Evolutionary conservation across 129 eudicot genomes (phyloP), one percentile per base, ranked within the genome.

Genomic region (Chrysanthemum lavandulifolium): DNA sequence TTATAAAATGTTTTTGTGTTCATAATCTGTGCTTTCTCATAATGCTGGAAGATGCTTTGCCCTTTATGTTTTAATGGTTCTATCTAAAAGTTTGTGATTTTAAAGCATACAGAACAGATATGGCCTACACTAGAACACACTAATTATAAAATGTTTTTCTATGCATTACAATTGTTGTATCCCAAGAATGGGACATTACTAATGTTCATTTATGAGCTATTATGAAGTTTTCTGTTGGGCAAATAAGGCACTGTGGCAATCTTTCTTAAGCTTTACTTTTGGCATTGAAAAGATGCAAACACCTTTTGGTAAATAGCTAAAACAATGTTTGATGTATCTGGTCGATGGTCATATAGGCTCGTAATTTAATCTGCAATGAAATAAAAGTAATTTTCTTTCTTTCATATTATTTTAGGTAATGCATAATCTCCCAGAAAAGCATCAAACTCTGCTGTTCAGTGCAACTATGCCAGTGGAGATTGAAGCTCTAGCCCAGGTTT

Each of bases 391-490:
- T 15, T 51, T 31, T 6, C 54, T 47, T 71, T 10, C 5, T 65
- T 45, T 47, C 5, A 9, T 54, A 6, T 57, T 40, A n/a, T 65
- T 73, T 62, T 78, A 90, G 96, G 93, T 90, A 48, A 90, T 90
- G 96, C 88, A 71, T 65, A 90, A 81, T 79, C 93, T 90, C 72
- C 93, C 93, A 7, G 75, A 79, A 71, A 90, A 85, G 71, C 96
- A 90, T 80, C 96, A 90, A 72, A 90, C 96, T 3, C 72, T 87
- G 82, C 67, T 90, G 78, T 90, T 90, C 53, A 90, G 94, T 81
- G 96, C 96, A 45, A 90, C 96, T 70, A 90, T 90, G 96, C 96
- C 96, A 3, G 88, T 85, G 75, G 96, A 90, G 89, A 90, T 90
- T 77, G 96, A 90, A 87, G 90, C 87, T 61, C 76, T 90, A 58